phyloP scores from a whole-genome alignment of 2,329 filamentous ascomycete species.

The Stachybotrys chartarum region DNA sequence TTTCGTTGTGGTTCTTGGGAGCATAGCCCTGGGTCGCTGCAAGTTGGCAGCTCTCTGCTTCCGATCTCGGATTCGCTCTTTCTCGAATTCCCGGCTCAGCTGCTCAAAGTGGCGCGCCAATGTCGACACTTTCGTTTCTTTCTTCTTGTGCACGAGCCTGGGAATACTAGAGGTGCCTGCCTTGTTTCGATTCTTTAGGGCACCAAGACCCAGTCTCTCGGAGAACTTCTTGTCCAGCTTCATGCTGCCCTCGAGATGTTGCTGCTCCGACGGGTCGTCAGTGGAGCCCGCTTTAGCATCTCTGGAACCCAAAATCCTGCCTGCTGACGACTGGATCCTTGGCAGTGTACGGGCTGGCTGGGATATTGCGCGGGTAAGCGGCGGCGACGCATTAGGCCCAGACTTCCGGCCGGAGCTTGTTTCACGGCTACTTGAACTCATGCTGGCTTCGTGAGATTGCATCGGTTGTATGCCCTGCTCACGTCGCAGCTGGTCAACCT shows the following conservation, averaged over 20 bases:
- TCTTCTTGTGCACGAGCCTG: conserved; percentile 71
- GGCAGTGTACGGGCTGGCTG: conserved; percentile 41
- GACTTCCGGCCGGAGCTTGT: conserved; percentile 35
- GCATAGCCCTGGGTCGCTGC: conserved; percentile 64
- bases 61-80: conserved; percentile 81
- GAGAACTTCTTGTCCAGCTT: conserved; percentile 69
- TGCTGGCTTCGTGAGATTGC: conserved; percentile 24
- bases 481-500: conserved; percentile 43
- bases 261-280: conserved; percentile 13
- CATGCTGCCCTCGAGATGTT: conserved; percentile 27
- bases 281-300: conserved; percentile 22
- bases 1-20: conserved; percentile 83
- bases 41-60: conserved; percentile 73
- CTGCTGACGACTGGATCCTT: conserved; percentile 31
- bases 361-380: conserved; percentile 45
- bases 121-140: conserved; percentile 76
- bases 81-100: conserved; percentile 91
- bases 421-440: conserved; percentile 10
- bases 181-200: conserved; percentile 55
- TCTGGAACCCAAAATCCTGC: conserved; percentile 18
- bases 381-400: conserved; percentile 40
- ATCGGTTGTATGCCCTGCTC: conserved; percentile 28
- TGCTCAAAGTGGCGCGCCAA: conserved; percentile 95
- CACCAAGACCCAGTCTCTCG: conserved; percentile 60
- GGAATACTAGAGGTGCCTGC: conserved; percentile 72